phyloP scores from a whole-genome alignment of 1,284 basidiomycete genomes.

The Marasmius fiardii region DNA sequence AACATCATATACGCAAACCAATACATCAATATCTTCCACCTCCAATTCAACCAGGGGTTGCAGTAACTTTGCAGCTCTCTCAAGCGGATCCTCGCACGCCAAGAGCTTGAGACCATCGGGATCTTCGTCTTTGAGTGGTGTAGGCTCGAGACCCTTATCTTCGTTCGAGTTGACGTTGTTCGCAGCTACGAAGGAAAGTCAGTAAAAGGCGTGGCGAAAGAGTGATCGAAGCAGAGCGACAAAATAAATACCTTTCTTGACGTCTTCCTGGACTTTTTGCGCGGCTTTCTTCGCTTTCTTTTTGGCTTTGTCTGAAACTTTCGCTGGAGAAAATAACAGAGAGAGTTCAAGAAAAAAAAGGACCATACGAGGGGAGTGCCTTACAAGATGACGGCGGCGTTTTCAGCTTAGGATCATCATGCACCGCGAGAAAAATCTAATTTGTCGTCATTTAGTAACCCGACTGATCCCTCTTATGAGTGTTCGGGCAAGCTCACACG shows the following conservation, averaged over 20 bases:
- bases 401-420: slow-evolving; percentile 63
- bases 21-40: slow-evolving; percentile 53
- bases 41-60: slow-evolving; percentile 61
- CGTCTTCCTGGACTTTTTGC: slow-evolving; percentile 61
- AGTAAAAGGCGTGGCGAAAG: background rate
- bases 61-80: slow-evolving; percentile 74
- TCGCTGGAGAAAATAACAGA: slow-evolving; percentile 24
- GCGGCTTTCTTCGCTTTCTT: slow-evolving; percentile 90
- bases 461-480: background rate
- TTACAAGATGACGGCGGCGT: slow-evolving; percentile 2
- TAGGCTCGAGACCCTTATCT: slow-evolving; percentile 74
- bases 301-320: slow-evolving; percentile 76
- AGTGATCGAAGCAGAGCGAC: background rate
- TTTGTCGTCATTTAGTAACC: slow-evolving; percentile 1
- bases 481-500: slow-evolving; percentile 38
- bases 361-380: background rate
- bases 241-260: slow-evolving; percentile 48
- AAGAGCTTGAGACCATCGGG: slow-evolving; percentile 77
- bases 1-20: slow-evolving; percentile 85
- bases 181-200: slow-evolving; percentile 21
- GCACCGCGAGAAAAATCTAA: slow-evolving; percentile 74
- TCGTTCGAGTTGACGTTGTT: slow-evolving; percentile 42
- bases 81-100: slow-evolving; percentile 65
- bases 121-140: slow-evolving; percentile 73
- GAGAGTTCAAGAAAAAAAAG: background rate